Evolutionary conservation across 1,139 yeast genomes (phyloP), one percentile per base, ranked within the genome.

Genomic region (Saccharomyces uvarum): DNA sequence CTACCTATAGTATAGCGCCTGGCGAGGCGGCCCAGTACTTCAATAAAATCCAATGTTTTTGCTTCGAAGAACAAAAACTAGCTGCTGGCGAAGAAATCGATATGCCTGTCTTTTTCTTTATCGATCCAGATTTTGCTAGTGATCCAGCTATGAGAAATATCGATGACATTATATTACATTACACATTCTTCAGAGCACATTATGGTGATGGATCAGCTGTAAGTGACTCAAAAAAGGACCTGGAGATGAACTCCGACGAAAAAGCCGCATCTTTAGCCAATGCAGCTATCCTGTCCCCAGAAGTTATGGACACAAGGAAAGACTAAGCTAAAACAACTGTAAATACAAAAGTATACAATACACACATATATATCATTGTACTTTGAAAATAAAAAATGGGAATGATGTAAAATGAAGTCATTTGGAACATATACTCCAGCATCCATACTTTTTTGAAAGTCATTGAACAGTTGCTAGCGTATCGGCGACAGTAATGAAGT

Each of bases 71-170:
- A 69, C 99, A 93, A 72, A 80, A 89, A 70, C 76, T 93, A 61
- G 80, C 85, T 55, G 97, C 97, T 1, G 98, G 98, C 5, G 99
- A 95, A 73, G 98, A 93, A 70, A 96, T 95, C 14, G 99, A 95
- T 68, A 93, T 95, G 99, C 99, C 99, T 0, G 91, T 93, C 16
- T 95, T 95, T 74, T 95, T 95, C 79, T 95, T 95, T 71, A 88
- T 95, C 54, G 99, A 95, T 68, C 99, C 99, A 0, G 99, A 95
- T 62, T 93, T 88, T 72, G 96, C 96, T 49, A 85, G 86, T 59
- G 99, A 95, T 69, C 98, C 99, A 7, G 79, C 83, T 48, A 88
- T 93, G 95, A 81, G 95, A 70, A 86, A 88, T 65, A 84, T 91
- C 50, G 95, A 90, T 64, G 97, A 91, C 68, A 80, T 93, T 50